Base-by-base conservation (phyloP, 768 basidiomycete genomes). In the Steccherinum ochraceum region DNA sequence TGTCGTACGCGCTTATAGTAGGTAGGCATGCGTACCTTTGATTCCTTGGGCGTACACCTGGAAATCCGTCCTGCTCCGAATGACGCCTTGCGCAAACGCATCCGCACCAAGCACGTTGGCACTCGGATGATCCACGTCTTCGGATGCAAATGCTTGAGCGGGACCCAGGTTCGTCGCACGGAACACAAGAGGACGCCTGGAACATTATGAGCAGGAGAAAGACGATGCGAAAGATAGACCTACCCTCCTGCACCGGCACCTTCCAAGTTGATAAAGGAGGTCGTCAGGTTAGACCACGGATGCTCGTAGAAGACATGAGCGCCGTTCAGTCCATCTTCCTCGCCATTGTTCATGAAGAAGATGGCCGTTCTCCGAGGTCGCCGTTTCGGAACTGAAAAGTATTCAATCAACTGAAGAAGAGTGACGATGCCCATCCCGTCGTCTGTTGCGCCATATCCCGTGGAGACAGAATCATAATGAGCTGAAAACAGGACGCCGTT, bases 331-430 rank as follows among this genome's bases (percentile, higher is more conserved):
- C 81, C 78, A 62, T 88, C 81, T 58, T 93, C 89, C 61, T 92
- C 90, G 1, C 84, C 89, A 53, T 92, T 91, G 64, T 93, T 93
- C 63, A 89, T 77, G 58, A 91, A 89, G 71, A 92, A 89, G 3
- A 93, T 66, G 4, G 83, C 83, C 0, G 86, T 86, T 35, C 81
- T 73, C 40, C 68, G 65, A 1, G 78, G 78, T 5, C 73, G 69
- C 24, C 54, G 46, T 19, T 58, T 52, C 39, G 81, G 69, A 50
- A 67, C 64, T 5, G 68, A 60, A 25, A 71, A 62, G 43, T 64
- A 63, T 39, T 80, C 68, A 27, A 87, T 68, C 56, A 92, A 72
- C 51, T 86, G 83, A 21, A 90, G 62, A 1, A 87, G 66, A 0
- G 83, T 83, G 3, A 69, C 80, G 4, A 85, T 72, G 11, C 81